Evolutionary conservation across 768 basidiomycete genomes (phyloP), one percentile per base, ranked within the genome.

Genomic region (Trametes meyenii): DNA sequence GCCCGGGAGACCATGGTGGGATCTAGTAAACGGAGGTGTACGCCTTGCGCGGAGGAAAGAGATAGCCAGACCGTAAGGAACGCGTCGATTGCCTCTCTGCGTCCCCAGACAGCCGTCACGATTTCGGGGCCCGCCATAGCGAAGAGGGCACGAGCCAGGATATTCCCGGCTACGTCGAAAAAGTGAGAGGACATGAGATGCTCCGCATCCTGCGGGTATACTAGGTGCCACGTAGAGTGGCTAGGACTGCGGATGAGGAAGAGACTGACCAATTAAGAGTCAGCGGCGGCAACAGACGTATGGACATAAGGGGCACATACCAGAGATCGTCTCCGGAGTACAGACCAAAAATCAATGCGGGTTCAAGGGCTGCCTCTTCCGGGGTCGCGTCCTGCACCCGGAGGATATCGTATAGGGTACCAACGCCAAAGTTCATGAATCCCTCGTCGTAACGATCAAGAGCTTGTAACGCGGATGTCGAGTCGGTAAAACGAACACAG

Each of bases 351-450:
- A 35, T 43, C 2, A 43, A 14, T 5, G n/a, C 49, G 3, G 42
- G 21, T 10, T 43, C 29, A 12, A 33, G 36, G 11, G 11, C 13
- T 14, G 40, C n/a, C 6, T 19, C 35, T 1, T 36, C 4, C 6
- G 10, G 17, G 3, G 10, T 12, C 5, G 40, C 17, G 1, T 46
- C 7, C 14, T 52, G 10, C 17, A 21, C 23, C 11, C 29, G 46
- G 14, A 50, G 24, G n/a, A 42, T 48, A 36, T 66, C 65, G 29
- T 53, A n/a, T 16, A 66, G 39, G 24, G 42, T 7, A 1, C 65
- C 65, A 13, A 58, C 8, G n/a, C 36, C 29, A 7, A 35, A 52
- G 59, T 61, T 66, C 65, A 63, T 63, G 50, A 57, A 61, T 7
- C 54, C 63, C 45, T 61, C 64, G 38, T 65, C 61, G 50, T 58